These are phyloP conservation scores for Asparagopsis taxiformis DNA, from an alignment of 31 red algal species.

Conservation along the genomic window DNA sequence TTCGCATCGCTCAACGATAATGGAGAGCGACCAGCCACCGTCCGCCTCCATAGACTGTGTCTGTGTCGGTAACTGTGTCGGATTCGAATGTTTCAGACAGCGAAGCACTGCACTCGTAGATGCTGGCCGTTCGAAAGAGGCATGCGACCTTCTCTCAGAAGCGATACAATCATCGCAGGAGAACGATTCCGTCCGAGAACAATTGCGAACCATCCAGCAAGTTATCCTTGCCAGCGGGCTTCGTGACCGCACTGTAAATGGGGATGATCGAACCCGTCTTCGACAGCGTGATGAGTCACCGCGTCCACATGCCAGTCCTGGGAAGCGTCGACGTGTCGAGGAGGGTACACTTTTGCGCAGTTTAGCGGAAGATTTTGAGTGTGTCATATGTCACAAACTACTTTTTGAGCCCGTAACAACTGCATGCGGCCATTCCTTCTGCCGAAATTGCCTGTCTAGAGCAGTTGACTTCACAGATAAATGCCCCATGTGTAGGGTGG, in stretches of 20 bases:
- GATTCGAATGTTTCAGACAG: constrained; percentile 23
- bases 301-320: no score
- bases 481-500: constrained; percentile 65
- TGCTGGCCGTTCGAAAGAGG: constrained; percentile 19
- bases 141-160: constrained; percentile 16
- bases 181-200: background rate
- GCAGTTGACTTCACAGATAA: constrained; percentile 54
- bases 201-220: background rate
- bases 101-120: constrained; percentile 18
- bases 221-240: background rate
- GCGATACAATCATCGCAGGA: background rate
- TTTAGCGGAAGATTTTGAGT: constrained; percentile 58
- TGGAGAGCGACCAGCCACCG: no score
- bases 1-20: no score
- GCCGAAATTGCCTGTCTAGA: constrained; percentile 52
- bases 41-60: background rate
- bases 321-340: no score
- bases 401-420: constrained; percentile 77
- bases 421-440: constrained; percentile 78
- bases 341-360: no score
- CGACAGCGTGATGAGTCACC: no score
- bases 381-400: constrained; percentile 67
- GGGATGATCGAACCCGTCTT: no score
- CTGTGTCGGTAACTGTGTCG: constrained; percentile 27
- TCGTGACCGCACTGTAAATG: no score